phyloP scores from a whole-genome alignment of 352 stramenopile genomes.

The Phytophthora tubulina region DNA sequence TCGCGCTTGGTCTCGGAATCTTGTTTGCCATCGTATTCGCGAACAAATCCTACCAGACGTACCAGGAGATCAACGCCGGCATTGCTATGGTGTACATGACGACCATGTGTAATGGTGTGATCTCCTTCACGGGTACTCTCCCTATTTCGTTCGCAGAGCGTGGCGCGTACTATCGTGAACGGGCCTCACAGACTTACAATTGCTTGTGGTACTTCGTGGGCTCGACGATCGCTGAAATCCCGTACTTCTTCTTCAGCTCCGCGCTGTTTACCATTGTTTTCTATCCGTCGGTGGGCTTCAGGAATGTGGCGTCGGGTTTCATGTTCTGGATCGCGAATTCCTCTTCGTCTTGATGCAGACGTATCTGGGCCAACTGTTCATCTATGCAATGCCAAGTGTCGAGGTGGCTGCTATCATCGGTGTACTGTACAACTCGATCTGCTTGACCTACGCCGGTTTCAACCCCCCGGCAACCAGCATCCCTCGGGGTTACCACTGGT shows the following conservation, averaged over 20 bases:
- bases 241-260: conserved; percentile 54
- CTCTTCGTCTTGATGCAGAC: conserved; percentile 49
- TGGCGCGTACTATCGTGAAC: conserved; percentile 72
- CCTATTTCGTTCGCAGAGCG: conserved; percentile 85
- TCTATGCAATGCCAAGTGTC: conserved; percentile 45
- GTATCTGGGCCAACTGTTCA: conserved; percentile 50
- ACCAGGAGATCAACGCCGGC: conserved; percentile 50
- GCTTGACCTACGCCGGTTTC: conserved; percentile 52
- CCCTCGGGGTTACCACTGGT: conserved; percentile 49
- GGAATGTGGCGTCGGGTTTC: conserved; percentile 38
- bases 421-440: conserved; percentile 52
- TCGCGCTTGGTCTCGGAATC: conserved; percentile 69
- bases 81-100: conserved; percentile 85
- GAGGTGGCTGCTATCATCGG: conserved; percentile 53
- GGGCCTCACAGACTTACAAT: conserved; percentile 89
- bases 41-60: conserved; percentile 45
- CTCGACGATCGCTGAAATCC: conserved; percentile 83
- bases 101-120: conserved; percentile 79
- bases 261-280: conserved; percentile 57
- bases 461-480: conserved; percentile 46
- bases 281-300: conserved; percentile 62
- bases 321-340: conserved; percentile 53
- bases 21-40: conserved; percentile 78
- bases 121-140: conserved; percentile 78
- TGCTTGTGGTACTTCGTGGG: conserved; percentile 73